Conservation (phyloP, 805 yeast species). For the Candida ascalaphidarum region DNA sequence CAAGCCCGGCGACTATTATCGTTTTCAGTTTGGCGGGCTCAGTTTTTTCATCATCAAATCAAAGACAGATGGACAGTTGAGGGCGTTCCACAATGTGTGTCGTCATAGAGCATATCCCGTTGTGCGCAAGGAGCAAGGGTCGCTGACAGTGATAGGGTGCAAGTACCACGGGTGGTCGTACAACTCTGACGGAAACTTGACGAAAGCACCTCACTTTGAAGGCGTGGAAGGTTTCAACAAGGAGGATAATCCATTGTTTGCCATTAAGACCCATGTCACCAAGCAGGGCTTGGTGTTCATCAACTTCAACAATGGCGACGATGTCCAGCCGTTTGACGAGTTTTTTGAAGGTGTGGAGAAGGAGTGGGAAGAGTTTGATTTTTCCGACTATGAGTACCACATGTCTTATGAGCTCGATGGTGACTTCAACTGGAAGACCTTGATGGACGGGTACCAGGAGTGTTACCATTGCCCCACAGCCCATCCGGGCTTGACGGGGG, state of each 20-base stretch:
- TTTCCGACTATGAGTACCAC: constrained; percentile 53
- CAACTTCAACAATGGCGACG: constrained; percentile 36
- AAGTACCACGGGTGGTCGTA: constrained; percentile 62
- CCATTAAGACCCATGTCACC: constrained; percentile 46
- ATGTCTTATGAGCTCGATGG: constrained; percentile 60
- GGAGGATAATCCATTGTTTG: constrained; percentile 46
- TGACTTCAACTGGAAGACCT: constrained; percentile 57
- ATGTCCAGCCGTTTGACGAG: constrained; percentile 40
- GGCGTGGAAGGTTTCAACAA: constrained; percentile 50
- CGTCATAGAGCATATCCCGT: constrained; percentile 62
- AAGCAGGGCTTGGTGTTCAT: constrained; percentile 50
- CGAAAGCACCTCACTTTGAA: constrained; percentile 57
- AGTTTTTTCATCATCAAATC: constrained; percentile 49
- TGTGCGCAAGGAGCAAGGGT: constrained; percentile 49
- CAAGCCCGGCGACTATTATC: constrained; percentile 51
- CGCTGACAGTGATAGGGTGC: constrained; percentile 51
- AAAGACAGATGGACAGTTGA: constrained; percentile 38
- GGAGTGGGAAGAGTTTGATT: constrained; percentile 52
- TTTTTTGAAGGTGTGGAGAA: constrained; percentile 43
- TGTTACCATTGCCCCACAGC: constrained; percentile 65
- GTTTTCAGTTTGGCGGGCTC: constrained; percentile 43
- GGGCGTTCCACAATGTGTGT: constrained; percentile 58
- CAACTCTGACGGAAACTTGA: constrained; percentile 50
- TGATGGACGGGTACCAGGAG: constrained; percentile 63
- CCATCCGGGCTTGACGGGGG: constrained; percentile 50